Evolutionary conservation across 352 stramenopile genomes (phyloP).

Genomic region (Phytophthora sp.): DNA sequence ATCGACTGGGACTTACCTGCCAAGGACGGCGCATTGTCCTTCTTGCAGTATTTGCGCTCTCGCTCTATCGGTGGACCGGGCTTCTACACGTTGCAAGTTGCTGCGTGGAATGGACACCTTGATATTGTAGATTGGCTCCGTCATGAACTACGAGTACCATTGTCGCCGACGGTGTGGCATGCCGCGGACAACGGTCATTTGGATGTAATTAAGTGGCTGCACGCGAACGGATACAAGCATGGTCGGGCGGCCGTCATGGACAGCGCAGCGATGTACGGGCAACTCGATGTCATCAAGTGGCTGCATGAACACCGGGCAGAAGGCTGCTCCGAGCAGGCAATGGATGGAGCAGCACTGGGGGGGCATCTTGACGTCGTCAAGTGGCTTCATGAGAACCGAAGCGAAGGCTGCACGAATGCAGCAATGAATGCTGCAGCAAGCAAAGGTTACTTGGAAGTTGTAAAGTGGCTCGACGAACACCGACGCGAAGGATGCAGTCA

Average conservation of each 20-base stretch:
- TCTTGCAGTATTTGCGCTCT: constrained; percentile 54
- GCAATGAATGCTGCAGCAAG: constrained; percentile 57
- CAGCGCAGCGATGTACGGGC: constrained; percentile 47
- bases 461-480: constrained; percentile 55
- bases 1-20: constrained; percentile 51
- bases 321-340: constrained; percentile 28
- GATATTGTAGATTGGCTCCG: constrained; percentile 44
- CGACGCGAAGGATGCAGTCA: constrained; percentile 47
- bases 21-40: constrained; percentile 50
- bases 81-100: constrained; percentile 62
- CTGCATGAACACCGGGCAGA: constrained; percentile 28
- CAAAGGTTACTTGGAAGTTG: constrained; percentile 48
- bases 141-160: constrained; percentile 24
- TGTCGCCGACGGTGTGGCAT: constrained; percentile 32
- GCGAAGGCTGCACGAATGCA: constrained; percentile 46
- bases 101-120: constrained; percentile 46
- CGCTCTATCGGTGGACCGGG: constrained; percentile 47
- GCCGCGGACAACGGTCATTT: constrained; percentile 31
- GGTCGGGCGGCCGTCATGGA: constrained; percentile 44
- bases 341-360: constrained; percentile 37
- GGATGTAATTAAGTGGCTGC: constrained; percentile 43
- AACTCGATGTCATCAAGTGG: constrained; percentile 53
- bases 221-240: constrained; percentile 37
- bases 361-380: constrained; percentile 38
- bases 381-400: constrained; percentile 44